Base-by-base conservation (phyloP, 495 filamentous ascomycete genomes). In the Penicillium ucsense region DNA sequence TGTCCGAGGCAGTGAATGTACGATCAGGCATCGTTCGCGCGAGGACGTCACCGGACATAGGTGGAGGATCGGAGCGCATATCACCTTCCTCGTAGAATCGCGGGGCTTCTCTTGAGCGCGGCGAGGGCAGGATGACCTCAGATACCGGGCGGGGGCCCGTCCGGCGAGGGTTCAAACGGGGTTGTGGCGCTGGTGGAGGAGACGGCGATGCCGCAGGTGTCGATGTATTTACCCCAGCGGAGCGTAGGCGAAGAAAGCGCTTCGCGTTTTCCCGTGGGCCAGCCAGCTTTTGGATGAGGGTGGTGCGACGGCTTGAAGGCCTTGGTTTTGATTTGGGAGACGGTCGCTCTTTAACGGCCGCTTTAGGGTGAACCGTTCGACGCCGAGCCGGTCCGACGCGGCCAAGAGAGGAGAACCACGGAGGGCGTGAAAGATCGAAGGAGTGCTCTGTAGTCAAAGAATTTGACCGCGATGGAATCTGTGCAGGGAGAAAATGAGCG, bases 211-310 rank as follows among this genome's bases (percentile, higher is more conserved):
- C 20, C 20, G 20, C 20, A 2, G 20, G 20, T 12, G 61, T 46
- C 31, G 58, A 45, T 45, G 60, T 56, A 11, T 51, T 48, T 33
- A 64, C 43, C 39, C 56, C 47, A 39, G 65, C 55, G 31, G 64
- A 57, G 43, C 66, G 65, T 50, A 72, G 52, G 57, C 71, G 71
- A 61, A 77, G 65, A 55, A 74, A 57, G 44, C 71, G 71, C 65
- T 71, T 71, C 52, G 71, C 70, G 64, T 69, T 72, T 49, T 75
- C 72, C 46, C 70, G 68, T 57, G 72, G 67, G 29, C 66, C 63
- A 57, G 68, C 70, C 64, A 75, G 60, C 57, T 70, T 74, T 60
- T 47, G 60, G 37, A 73, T 45, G 27, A 71, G 52, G 5, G 65
- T 64, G 32, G 51, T 54, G 46, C 66, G 59, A 35, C 61, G 65